Evolutionary conservation across 2,329 filamentous ascomycete species (phyloP).

Genomic region (Colletotrichum orbiculare): DNA sequence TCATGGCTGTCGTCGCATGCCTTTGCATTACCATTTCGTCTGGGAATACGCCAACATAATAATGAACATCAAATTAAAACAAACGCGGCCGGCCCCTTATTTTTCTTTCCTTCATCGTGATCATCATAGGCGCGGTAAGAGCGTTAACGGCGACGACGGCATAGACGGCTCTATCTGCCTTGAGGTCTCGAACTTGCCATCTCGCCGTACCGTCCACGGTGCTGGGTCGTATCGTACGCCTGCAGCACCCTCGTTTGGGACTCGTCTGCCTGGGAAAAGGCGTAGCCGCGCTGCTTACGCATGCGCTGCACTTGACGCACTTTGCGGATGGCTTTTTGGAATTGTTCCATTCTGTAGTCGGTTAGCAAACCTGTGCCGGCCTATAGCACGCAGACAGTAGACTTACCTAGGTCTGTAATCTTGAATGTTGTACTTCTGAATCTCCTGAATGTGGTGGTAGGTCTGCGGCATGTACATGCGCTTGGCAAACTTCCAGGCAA

Average conservation of each 20-base stretch:
- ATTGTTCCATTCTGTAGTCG: slow-evolving; percentile 90
- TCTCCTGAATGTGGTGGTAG: slow-evolving; percentile 99
- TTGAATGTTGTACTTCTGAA: slow-evolving; percentile 99
- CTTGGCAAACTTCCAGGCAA: slow-evolving; percentile 97
- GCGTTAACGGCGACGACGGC: background rate
- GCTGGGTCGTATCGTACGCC: slow-evolving; percentile 95
- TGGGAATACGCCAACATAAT: slow-evolving; percentile 21
- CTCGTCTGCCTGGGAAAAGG: slow-evolving; percentile 97
- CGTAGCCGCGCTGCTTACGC: slow-evolving; percentile 98
- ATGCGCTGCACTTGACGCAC: slow-evolving; percentile 98
- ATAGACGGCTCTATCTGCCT: slow-evolving; percentile 16
- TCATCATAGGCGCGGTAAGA: slow-evolving; percentile 27
- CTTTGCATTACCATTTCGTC: slow-evolving; percentile 36
- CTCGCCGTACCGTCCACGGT: slow-evolving; percentile 92
- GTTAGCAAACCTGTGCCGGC: slow-evolving; percentile 30
- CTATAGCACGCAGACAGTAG: too few relatives aligned
- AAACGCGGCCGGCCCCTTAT: slow-evolving; percentile 30
- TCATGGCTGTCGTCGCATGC: slow-evolving; percentile 35
- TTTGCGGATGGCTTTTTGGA: slow-evolving; percentile 99
- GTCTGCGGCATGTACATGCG: slow-evolving; percentile 96
- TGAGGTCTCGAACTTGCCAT: slow-evolving; percentile 72
- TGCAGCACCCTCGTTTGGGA: slow-evolving; percentile 94
- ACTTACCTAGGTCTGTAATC: slow-evolving; percentile 91
- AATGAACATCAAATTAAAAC: slow-evolving; percentile 19
- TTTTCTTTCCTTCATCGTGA: slow-evolving; percentile 24